Evolutionary conservation across 768 basidiomycete genomes (phyloP).

Genomic region (Rhizopogon vinicolor): DNA sequence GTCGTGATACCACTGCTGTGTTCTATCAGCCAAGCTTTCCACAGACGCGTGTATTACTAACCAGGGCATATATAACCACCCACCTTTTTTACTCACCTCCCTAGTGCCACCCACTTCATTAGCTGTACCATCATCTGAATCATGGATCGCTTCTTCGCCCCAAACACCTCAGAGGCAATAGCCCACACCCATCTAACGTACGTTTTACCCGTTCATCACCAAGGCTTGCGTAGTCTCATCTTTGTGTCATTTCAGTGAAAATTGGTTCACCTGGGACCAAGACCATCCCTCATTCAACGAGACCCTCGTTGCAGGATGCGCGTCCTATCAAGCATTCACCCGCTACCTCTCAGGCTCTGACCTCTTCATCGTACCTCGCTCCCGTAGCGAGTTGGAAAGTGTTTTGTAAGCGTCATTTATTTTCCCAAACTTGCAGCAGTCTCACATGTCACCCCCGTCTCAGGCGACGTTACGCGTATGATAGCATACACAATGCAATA

Average conservation of each 20-base stretch:
- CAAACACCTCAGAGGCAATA: constrained; percentile 68
- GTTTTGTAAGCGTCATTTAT: constrained; percentile 49
- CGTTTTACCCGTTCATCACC: constrained; percentile 15
- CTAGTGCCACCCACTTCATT: not conserved
- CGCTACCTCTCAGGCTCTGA: constrained; percentile 70
- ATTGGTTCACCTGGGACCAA: constrained; percentile 64
- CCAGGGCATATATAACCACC: too few species aligned
- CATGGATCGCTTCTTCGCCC: constrained; percentile 73
- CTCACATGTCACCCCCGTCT: constrained; percentile 5
- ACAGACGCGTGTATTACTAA: not conserved
- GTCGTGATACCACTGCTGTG: not conserved
- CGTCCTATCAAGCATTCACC: constrained; percentile 76
- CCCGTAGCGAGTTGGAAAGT: constrained; percentile 61
- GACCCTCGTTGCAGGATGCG: constrained; percentile 68
- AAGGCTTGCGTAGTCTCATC: constrained; percentile 6
- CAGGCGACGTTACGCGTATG: constrained; percentile 73
- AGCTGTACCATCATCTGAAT: not conserved
- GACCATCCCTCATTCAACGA: constrained; percentile 69
- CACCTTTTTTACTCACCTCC: too few species aligned
- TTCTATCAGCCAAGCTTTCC: constrained; percentile 2
- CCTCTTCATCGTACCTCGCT: constrained; percentile 65
- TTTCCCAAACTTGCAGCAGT: not conserved
- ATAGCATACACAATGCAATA: constrained; percentile 79
- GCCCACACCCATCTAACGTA: constrained; percentile 69
- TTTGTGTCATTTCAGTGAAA: constrained; percentile 45